Base-by-base conservation (phyloP, 2,329 filamentous ascomycete genomes). In the Apiospora koreana region DNA sequence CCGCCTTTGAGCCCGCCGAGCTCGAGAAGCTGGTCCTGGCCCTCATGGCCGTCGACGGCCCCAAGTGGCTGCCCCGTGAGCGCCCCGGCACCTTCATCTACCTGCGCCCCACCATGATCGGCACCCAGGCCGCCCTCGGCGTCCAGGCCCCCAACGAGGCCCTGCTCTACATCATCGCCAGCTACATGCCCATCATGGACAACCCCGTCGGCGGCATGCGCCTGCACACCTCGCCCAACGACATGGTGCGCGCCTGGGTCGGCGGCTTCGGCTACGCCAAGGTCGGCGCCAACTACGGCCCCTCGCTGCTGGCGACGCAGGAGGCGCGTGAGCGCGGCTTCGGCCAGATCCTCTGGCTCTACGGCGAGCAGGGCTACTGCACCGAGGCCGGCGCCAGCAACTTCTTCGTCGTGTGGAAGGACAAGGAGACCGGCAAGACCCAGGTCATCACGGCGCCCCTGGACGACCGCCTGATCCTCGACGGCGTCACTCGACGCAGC, bases 311-410 rank as follows among this genome's bases (percentile, higher is more conserved):
- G 69, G 93, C 94, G 3, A 94, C 94, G 66, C 87, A 87, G 23
- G 92, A 95, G 80, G 95, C 95, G 3, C 85, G 90, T 69, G 84
- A 83, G 14, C 83, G 88, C 50, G 95, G 95, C 0, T 98, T 90
- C 82, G 89, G 95, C 78, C 95, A 98, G 86, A 92, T 98, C 69
- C 87, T 98, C n/a, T 98, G 95, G 95, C 87, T 98, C 67, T 96
- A 97, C 77, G 94, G 94, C 1, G 81, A 88, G 50, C 87, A 95
- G 75, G 89, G 88, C 68, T 89, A 89, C 78, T 94, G 97, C 73
- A 98, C 95, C 2, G 95, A 98, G 84, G 95, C 95, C 2, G 95
- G 95, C 5, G 95, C 94, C 16, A 93, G 90, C 77, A 98, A 98
- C 83, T 97, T 97, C 83, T 97, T 98, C 78, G 86, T 97, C 9